Percentiles rank a stretch among this genome's conserved stretches.
Conservation (phyloP, 495 filamentous ascomycete species). For the Neurospora sp. region DNA sequence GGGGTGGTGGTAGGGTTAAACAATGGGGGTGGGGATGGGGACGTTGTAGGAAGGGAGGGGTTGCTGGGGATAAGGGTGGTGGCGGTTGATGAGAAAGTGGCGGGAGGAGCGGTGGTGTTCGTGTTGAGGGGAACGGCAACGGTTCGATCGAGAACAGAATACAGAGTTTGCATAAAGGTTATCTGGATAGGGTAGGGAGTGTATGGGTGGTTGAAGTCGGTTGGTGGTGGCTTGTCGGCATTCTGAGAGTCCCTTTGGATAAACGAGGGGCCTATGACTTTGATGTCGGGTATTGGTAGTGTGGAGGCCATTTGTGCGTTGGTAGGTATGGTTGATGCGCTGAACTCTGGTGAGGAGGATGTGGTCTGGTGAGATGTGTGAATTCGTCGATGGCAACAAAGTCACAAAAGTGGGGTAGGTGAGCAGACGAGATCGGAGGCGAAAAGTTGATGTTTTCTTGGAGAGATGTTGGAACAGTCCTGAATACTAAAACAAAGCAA, state of each 20-base stretch:
- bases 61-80: neutral
- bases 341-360: neutral
- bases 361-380: neutral
- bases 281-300: neutral
- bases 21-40: neutral
- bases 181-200: slow-evolving; percentile 84
- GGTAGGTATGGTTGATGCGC: neutral
- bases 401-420: neutral
- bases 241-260: neutral
- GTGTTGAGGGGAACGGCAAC: neutral
- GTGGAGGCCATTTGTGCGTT: neutral
- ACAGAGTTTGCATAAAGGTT: slow-evolving; percentile 81
- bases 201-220: slow-evolving; percentile 84
- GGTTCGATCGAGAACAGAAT: slow-evolving; percentile 56
- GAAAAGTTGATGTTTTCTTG: neutral
- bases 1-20: neutral
- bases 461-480: neutral
- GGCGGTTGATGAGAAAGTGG: neutral
- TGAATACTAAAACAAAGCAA: neutral
- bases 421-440: neutral
- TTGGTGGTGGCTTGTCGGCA: neutral
- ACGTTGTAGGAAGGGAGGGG: neutral
- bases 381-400: neutral
- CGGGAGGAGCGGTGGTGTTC: neutral
- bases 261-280: neutral